Conservation (phyloP, 73 alveolate species). For the Paramecium octaurelia region DNA sequence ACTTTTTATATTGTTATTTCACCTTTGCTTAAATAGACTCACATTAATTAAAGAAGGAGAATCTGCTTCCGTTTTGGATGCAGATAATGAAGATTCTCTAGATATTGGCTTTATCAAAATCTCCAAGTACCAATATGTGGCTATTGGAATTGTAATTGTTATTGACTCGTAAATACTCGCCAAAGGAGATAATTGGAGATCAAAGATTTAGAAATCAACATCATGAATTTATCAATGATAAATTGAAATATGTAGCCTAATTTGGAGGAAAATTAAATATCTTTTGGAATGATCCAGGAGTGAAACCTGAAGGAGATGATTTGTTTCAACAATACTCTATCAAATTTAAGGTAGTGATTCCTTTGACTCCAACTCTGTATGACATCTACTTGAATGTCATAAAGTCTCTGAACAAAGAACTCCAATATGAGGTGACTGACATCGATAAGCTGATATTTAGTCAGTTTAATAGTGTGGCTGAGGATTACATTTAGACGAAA, state of each 20-base stretch:
- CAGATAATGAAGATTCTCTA: slow-evolving; percentile 39
- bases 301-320: slow-evolving; percentile 26
- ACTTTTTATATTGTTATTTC: slow-evolving; percentile 50
- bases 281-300: slow-evolving; percentile 53
- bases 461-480: neutral
- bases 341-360: slow-evolving; percentile 27
- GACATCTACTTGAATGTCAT: slow-evolving; percentile 29
- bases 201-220: slow-evolving; percentile 40
- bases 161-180: slow-evolving; percentile 57
- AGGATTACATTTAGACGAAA: slow-evolving; percentile 19
- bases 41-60: slow-evolving; percentile 27
- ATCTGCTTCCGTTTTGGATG: slow-evolving; percentile 44
- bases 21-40: slow-evolving; percentile 43
- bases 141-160: slow-evolving; percentile 31
- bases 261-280: slow-evolving; percentile 22
- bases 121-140: slow-evolving; percentile 57
- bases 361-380: slow-evolving; percentile 54
- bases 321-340: neutral
- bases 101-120: slow-evolving; percentile 33
- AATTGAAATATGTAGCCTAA: slow-evolving; percentile 28
- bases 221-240: slow-evolving; percentile 61
- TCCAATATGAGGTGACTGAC: slow-evolving; percentile 3
- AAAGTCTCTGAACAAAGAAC: neutral
- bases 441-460: slow-evolving; percentile 46
- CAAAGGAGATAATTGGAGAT: slow-evolving; percentile 53